A percentile compares a stretch with the other conserved stretches of the same genome.
These are phyloP conservation scores for Raphanus hybrid DNA, from an alignment of 441 rosid genomes.

Conservation along the genomic window DNA sequence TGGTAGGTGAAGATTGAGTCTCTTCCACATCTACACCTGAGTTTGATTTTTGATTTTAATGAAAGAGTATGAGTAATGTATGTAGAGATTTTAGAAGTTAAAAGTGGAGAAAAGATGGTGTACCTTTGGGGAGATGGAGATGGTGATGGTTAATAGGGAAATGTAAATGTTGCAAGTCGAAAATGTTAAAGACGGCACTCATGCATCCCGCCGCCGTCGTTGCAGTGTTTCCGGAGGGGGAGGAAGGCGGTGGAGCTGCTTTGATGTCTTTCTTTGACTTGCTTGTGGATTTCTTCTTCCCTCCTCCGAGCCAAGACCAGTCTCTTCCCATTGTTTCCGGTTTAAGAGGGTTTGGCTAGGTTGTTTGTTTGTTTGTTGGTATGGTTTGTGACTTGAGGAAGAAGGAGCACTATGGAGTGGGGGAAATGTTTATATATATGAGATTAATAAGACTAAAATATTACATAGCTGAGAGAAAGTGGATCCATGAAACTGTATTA, in stretches of 20 bases:
- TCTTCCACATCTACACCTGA: constrained; percentile 66
- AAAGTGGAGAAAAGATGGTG: background rate
- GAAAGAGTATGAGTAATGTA: constrained; percentile 10
- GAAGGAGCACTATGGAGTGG: constrained; percentile 22
- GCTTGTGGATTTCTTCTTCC: constrained; percentile 34
- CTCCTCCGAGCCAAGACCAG: constrained; percentile 43
- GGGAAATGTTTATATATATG: constrained; percentile 17
- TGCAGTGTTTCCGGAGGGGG: constrained; percentile 14
- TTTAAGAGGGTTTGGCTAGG: constrained; percentile 8
- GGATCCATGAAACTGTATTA: constrained; percentile 35
- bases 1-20: constrained; percentile 44
- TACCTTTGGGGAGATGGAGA: constrained; percentile 61
- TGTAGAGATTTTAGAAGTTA: background rate
- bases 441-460: background rate
- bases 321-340: constrained; percentile 41
- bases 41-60: constrained; percentile 4
- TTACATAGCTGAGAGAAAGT: constrained; percentile 27
- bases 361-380: constrained; percentile 18
- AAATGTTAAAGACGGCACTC: constrained; percentile 73
- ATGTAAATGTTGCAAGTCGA: constrained; percentile 71
- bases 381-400: constrained; percentile 37
- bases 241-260: background rate
- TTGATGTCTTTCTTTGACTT: constrained; percentile 38
- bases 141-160: constrained; percentile 49
- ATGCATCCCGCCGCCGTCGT: constrained; percentile 67